phyloP scores from a whole-genome alignment of 495 filamentous ascomycete genomes.

The Aspergillus kassunensis region DNA sequence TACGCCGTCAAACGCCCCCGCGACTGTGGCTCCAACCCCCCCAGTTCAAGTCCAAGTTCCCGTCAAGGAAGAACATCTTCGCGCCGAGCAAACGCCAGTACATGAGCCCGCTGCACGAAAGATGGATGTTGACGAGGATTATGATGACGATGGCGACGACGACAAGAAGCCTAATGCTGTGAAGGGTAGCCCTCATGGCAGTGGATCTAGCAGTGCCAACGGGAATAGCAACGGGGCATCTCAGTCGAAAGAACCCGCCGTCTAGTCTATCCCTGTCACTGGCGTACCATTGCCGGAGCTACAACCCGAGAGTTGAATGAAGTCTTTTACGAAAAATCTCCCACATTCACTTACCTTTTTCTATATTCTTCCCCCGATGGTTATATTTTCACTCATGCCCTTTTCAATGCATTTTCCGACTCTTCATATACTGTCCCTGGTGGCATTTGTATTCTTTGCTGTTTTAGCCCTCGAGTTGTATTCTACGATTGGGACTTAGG shows the following conservation, averaged over 20 bases:
- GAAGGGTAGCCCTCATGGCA: slow-evolving; percentile 44
- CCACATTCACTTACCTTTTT: slow-evolving; percentile 12
- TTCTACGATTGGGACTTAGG: slow-evolving; percentile 15
- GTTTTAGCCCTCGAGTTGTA: slow-evolving; percentile 21
- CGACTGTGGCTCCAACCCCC: slow-evolving; percentile 43
- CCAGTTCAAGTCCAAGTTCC: slow-evolving; percentile 38
- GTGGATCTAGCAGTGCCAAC: slow-evolving; percentile 27
- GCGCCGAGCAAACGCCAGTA: slow-evolving; percentile 53
- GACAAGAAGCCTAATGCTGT: slow-evolving; percentile 58
- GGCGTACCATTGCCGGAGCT: no score
- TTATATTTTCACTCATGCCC: neutral
- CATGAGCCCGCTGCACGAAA: slow-evolving; percentile 84
- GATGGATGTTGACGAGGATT: slow-evolving; percentile 96
- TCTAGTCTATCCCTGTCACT: slow-evolving; percentile 20
- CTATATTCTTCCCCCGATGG: neutral
- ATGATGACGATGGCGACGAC: slow-evolving; percentile 83
- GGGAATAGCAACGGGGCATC: slow-evolving; percentile 30
- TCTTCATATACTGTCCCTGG: slow-evolving; percentile 5
- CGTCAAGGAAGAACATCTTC: slow-evolving; percentile 43
- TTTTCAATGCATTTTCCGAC: no score
- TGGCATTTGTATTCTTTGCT: slow-evolving; percentile 9
- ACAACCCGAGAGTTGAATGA: slow-evolving; percentile 10
- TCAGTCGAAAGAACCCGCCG: slow-evolving; percentile 35
- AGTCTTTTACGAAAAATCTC: slow-evolving; percentile 9
- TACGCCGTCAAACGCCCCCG: slow-evolving; percentile 58